Conservation (phyloP, 139 green algal genomes). For the Tetradesmus obliquus region DNA sequence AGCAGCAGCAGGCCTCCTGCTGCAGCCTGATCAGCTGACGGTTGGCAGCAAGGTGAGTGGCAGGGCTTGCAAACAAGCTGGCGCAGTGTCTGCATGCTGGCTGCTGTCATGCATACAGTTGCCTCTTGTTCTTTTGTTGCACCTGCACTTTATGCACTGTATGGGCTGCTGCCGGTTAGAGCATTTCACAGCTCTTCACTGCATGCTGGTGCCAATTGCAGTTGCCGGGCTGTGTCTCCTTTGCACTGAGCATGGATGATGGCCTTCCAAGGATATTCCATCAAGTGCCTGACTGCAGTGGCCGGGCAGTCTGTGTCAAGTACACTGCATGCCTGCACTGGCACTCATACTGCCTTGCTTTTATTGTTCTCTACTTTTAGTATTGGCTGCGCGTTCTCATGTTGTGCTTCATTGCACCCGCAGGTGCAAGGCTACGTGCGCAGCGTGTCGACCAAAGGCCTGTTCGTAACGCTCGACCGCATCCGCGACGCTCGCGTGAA, state of each 20-base stretch:
- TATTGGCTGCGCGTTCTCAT: too few species aligned
- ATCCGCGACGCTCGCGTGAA: conserved; percentile 78
- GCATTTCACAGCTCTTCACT: neutral
- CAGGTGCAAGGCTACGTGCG: conserved; percentile 67
- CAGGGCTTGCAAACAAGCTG: neutral
- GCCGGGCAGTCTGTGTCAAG: too few species aligned
- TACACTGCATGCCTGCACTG: too few species aligned
- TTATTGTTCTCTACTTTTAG: too few species aligned
- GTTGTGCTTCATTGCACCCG: neutral
- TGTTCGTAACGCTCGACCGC: conserved; percentile 66
- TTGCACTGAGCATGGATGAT: too few species aligned
- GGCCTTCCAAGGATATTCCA: too few species aligned
- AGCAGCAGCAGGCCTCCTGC: neutral
- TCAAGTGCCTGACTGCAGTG: too few species aligned
- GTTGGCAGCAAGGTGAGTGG: neutral
- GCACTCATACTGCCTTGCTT: too few species aligned
- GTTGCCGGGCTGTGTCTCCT: too few species aligned
- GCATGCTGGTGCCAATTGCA: too few species aligned
- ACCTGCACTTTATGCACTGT: too few species aligned
- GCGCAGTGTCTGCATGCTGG: neutral
- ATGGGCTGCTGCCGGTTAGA: too few species aligned
- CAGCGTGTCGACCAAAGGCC: conserved; percentile 59
- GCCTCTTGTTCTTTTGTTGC: neutral
- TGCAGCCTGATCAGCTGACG: conserved; percentile 19
- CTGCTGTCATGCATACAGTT: neutral